Base-by-base conservation (phyloP, 805 yeast genomes). In the Ascoidea rubescens region DNA sequence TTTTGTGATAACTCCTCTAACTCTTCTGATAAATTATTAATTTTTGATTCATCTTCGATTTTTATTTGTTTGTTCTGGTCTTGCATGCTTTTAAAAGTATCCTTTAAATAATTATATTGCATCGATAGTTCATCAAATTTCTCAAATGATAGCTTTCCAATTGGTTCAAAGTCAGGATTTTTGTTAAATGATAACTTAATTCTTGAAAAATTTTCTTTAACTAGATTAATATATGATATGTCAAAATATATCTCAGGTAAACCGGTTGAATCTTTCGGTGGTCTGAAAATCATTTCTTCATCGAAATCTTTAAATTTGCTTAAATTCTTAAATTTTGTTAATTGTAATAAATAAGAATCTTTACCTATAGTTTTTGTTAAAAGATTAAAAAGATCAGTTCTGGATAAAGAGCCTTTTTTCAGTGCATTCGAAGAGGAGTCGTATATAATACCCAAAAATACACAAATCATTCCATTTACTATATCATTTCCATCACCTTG, bases 171-270 rank as follows among this genome's bases (percentile, higher is more conserved):
- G 5, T 72, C 68, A 0, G 98, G 96, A 59, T 81, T 87, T 55
- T 80, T 84, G 43, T 80, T 80, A 43, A 91, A 67, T 0, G 96
- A 82, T 48, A 80, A 74, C 55, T 75, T 76, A 31, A 93, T 78
- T 53, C 96, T 73, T 33, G 72, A 65, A 55, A 75, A 79, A 59
- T 87, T 84, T 1, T 84, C 93, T 55, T 80, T 80, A 47, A 93
- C 68, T 50, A 89, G 67, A 4, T 68, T 69, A 3, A 86, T 80
- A 62, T 87, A 87, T 2, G 72, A 66, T 0, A 75, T 62, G 53
- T 82, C 83, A 61, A 93, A 84, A 59, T 76, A 88, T 1, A 91
- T 84, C 53, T 80, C 78, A 0, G 98, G 99, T 46, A 91, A 73
- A 1, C 99, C 99, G 1, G 95, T 80, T 2, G 80, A 82, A 62